These are phyloP conservation scores for Kregervanrija fluxuum DNA, from an alignment of 805 yeast genomes.

Conservation along the genomic window DNA sequence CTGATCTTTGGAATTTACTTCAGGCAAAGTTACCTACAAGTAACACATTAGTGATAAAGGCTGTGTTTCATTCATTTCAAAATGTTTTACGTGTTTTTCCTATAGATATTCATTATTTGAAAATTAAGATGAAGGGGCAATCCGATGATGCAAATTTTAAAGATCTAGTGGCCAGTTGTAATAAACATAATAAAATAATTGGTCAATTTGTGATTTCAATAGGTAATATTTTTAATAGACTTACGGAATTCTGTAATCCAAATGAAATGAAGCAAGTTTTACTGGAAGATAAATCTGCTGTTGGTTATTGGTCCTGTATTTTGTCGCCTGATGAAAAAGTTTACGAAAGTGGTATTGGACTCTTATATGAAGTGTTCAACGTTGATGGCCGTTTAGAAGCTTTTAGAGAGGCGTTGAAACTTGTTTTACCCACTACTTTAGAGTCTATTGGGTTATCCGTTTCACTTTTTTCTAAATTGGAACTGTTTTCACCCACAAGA, in stretches of 20 bases:
- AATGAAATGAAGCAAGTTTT: slow-evolving; percentile 29
- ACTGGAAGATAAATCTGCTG: slow-evolving; percentile 35
- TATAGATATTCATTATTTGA: slow-evolving; percentile 20
- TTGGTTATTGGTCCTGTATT: slow-evolving; percentile 70
- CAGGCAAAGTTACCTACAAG: slow-evolving; percentile 15
- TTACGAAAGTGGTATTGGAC: slow-evolving; percentile 63
- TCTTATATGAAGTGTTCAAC: slow-evolving; percentile 71
- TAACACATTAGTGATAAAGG: slow-evolving; percentile 11
- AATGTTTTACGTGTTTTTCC: slow-evolving; percentile 13
- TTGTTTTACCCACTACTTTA: slow-evolving; percentile 39
- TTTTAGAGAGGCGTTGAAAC: slow-evolving; percentile 44
- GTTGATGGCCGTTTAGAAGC: slow-evolving; percentile 77
- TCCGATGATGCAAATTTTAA: slow-evolving; percentile 5
- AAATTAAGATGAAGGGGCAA: slow-evolving; percentile 9
- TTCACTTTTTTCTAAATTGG: slow-evolving; percentile 9
- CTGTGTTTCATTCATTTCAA: slow-evolving; percentile 13
- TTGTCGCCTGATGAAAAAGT: slow-evolving; percentile 52
- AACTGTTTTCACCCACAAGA: slow-evolving; percentile 17
- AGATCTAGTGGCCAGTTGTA: slow-evolving; percentile 18
- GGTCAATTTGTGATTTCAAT: slow-evolving; percentile 12
- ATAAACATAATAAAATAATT: slow-evolving; percentile 22
- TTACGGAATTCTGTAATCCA: slow-evolving; percentile 18
- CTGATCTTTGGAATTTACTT: slow-evolving; percentile 21
- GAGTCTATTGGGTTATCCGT: slow-evolving; percentile 31
- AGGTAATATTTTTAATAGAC: slow-evolving; percentile 18